Percentiles rank a stretch among this genome's conserved stretches.
phyloP scores from a whole-genome alignment of 1,284 basidiomycete genomes.

The Salmacisia buchloeana region DNA sequence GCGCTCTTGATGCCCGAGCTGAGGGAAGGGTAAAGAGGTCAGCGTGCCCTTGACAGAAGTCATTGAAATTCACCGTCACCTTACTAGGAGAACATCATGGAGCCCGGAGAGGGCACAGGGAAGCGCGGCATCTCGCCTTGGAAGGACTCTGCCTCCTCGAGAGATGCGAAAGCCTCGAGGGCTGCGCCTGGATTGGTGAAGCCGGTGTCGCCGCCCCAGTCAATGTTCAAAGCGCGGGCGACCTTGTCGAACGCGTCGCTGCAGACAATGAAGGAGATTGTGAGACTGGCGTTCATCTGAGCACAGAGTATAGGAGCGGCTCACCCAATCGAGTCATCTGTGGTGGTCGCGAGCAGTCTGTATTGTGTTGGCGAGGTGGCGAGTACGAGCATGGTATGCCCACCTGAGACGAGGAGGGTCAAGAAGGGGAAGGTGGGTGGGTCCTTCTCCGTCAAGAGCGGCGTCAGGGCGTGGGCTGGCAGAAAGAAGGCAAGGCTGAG shows the following conservation, averaged over 20 bases:
- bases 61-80: not conserved
- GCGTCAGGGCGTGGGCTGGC: constrained; percentile 34
- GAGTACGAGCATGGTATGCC: constrained; percentile 45
- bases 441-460: constrained; percentile 24
- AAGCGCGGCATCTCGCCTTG: constrained; percentile 10
- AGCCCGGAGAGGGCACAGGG: constrained; percentile 29
- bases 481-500: not conserved
- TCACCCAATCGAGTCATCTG: constrained; percentile 43
- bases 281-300: too few relatives aligned
- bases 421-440: constrained; percentile 41
- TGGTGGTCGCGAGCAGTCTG: constrained; percentile 35
- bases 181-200: constrained; percentile 31
- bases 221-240: constrained; percentile 32
- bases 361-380: constrained; percentile 24
- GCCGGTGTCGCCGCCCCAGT: constrained; percentile 29
- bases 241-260: constrained; percentile 46
- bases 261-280: not conserved
- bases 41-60: not conserved
- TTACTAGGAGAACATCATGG: constrained; percentile 36
- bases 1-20: constrained; percentile 39
- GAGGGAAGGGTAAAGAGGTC: not conserved
- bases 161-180: constrained; percentile 27
- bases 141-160: not conserved
- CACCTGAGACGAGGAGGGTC: constrained; percentile 44
- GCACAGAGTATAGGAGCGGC: not conserved